Percentiles rank a stretch among this genome's conserved stretches.
phyloP scores from a whole-genome alignment of 352 stramenopile genomes.

The Phytophthora europaea region DNA sequence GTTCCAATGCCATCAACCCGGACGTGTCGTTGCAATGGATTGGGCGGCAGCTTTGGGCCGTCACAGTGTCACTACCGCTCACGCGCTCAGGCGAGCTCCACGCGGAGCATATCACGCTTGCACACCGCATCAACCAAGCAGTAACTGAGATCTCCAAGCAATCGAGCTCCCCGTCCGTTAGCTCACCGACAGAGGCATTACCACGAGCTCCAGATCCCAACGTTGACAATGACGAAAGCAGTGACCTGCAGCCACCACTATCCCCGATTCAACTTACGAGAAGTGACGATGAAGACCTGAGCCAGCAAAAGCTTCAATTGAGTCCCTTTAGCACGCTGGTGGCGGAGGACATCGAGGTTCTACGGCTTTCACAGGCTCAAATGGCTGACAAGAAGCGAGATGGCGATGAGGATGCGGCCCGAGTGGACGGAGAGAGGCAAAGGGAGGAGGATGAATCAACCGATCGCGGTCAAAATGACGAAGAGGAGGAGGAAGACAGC shows the following conservation, averaged over 20 bases:
- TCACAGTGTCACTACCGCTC: conserved; percentile 76
- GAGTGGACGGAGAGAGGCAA: neutral
- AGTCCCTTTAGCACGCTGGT: conserved; percentile 38
- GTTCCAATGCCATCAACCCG: conserved; percentile 53
- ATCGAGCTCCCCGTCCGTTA: conserved; percentile 12
- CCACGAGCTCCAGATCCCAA: neutral
- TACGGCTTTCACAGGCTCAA: conserved; percentile 34
- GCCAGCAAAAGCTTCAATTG: conserved; percentile 9
- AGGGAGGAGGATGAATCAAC: conserved; percentile 22
- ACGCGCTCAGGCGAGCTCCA: conserved; percentile 67
- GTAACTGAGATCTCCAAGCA: conserved; percentile 52
- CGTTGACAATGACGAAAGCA: neutral
- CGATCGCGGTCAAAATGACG: conserved; percentile 18
- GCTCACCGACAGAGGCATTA: neutral
- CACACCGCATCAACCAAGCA: conserved; percentile 69
- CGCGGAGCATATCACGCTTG: conserved; percentile 71
- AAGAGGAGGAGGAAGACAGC: conserved; percentile 40
- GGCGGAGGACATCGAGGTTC: conserved; percentile 34
- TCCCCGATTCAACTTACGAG: conserved; percentile 15
- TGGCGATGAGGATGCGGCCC: neutral
- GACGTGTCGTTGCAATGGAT: conserved; percentile 87
- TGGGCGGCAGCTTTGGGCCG: conserved; percentile 69
- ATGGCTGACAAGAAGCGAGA: conserved; percentile 17
- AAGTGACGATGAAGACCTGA: conserved; percentile 15
- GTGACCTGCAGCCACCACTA: conserved; percentile 7